Percentiles rank a stretch among this genome's conserved stretches.
Conservation (phyloP, 495 filamentous ascomycete genomes). For the Extremus antarcticus region DNA sequence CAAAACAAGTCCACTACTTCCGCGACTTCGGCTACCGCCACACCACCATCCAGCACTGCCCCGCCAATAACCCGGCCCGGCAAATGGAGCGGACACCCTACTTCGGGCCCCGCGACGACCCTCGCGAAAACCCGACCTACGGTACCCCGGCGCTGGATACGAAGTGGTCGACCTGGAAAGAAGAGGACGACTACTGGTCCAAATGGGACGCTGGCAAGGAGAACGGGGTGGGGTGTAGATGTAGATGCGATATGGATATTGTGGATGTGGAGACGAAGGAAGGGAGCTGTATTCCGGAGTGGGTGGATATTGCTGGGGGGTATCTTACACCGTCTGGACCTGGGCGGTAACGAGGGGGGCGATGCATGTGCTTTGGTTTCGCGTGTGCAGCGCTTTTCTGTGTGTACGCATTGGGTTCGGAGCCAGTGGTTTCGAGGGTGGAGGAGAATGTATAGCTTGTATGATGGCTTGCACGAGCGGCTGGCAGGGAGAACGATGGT, state of each 20-base stretch:
- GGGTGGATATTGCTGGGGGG: conserved; percentile 94
- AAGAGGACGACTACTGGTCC: conserved; percentile 97
- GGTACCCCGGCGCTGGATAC: conserved; percentile 1
- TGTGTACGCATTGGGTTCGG: not conserved
- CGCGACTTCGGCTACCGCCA: conserved; percentile 97
- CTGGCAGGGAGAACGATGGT: not conserved
- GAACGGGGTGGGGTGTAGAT: conserved; percentile 94
- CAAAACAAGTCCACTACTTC: conserved; percentile 93
- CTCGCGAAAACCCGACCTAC: not conserved
- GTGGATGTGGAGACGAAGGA: conserved; percentile 95
- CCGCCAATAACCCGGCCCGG: conserved; percentile 84
- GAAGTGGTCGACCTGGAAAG: conserved; percentile 56
- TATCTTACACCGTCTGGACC: conserved; percentile 30
- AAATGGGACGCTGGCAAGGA: conserved; percentile 75
- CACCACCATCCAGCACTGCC: conserved; percentile 98
- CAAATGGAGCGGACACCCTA: conserved; percentile 74
- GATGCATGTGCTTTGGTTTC: not conserved
- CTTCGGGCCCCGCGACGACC: conserved; percentile 69
- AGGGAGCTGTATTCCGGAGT: conserved; percentile 88
- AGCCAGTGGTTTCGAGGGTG: not conserved
- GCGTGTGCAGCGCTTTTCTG: not conserved
- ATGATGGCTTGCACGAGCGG: too few species aligned
- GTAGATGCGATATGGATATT: conserved; percentile 97
- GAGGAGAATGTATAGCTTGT: not conserved
- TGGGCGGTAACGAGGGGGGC: not conserved